Evolutionary conservation across 108 stramenopile genomes (phyloP).

Genomic region (Pseudonitzschia delicatissima): DNA sequence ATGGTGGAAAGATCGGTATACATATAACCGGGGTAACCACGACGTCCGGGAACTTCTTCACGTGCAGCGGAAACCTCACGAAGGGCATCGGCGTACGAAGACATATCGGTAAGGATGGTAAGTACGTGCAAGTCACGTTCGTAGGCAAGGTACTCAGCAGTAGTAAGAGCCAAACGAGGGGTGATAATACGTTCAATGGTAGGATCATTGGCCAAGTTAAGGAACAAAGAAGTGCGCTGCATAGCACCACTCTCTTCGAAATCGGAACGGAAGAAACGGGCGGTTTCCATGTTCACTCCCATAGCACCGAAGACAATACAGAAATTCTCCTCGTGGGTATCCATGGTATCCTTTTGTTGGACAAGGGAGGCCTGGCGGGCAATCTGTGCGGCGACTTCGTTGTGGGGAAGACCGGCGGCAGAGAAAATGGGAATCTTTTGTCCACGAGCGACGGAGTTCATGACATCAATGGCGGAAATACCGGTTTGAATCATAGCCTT

Average conservation of each 20-base stretch:
- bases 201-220: constrained; percentile 99
- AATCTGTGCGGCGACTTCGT: constrained; percentile 99
- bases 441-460: constrained; percentile 99
- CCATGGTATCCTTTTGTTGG: constrained; percentile 93
- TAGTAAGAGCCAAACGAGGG: constrained; percentile 97
- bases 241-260: constrained; percentile 99
- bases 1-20: constrained; percentile 99
- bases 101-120: constrained; percentile 99
- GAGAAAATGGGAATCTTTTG: constrained; percentile 99
- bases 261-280: constrained; percentile 98
- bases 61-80: constrained; percentile 99
- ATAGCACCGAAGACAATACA: constrained; percentile 99
- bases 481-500: constrained; percentile 99
- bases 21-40: constrained; percentile 99
- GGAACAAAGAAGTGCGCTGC: constrained; percentile 97
- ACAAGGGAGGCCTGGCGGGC: constrained; percentile 98
- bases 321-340: constrained; percentile 99
- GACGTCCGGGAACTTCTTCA: constrained; percentile 99
- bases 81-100: constrained; percentile 98
- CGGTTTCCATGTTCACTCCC: constrained; percentile 99
- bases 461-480: constrained; percentile 99
- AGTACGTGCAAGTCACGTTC: constrained; percentile 99
- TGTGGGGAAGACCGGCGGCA: constrained; percentile 99
- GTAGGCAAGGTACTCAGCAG: constrained; percentile 99
- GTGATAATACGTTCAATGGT: constrained; percentile 99